phyloP scores from a whole-genome alignment of 192 early-diverging fungal species.

The Coemansia erecta region DNA sequence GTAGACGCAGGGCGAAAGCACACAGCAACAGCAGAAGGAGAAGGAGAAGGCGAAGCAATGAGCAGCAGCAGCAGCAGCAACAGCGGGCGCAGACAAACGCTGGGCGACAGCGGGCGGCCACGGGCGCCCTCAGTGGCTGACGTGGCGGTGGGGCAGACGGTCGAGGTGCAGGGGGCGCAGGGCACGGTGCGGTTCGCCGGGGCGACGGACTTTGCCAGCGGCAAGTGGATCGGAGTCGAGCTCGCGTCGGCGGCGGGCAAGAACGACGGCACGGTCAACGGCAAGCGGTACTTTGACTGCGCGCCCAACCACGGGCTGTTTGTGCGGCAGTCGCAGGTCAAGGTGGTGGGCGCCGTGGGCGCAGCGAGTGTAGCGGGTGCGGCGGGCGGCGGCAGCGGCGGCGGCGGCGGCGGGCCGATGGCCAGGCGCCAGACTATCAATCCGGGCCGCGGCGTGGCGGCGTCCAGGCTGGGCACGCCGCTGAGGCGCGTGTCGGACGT shows the following conservation, averaged over 20 bases:
- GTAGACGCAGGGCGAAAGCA: too few relatives aligned
- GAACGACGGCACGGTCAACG: constrained; percentile 75
- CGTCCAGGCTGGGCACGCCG: not conserved
- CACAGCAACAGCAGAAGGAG: too few relatives aligned
- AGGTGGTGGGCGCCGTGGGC: constrained; percentile 15
- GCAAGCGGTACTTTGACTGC: constrained; percentile 78
- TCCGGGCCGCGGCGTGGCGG: not conserved
- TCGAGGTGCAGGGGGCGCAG: constrained; percentile 55
- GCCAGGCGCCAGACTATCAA: not conserved
- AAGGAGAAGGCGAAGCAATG: too few relatives aligned
- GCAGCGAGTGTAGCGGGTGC: too few relatives aligned
- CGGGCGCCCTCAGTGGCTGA: constrained; percentile 20
- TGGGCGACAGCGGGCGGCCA: constrained; percentile 15
- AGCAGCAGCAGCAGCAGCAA: too few relatives aligned
- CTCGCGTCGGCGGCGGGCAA: constrained; percentile 72
- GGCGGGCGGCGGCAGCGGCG: too few relatives aligned
- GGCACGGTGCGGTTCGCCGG: constrained; percentile 84
- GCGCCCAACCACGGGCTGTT: constrained; percentile 70
- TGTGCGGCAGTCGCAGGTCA: constrained; percentile 67
- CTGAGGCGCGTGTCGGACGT: not conserved
- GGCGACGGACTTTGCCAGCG: constrained; percentile 75
- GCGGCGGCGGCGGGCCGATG: not conserved
- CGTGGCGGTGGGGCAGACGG: constrained; percentile 48
- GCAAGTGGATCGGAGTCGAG: constrained; percentile 90
- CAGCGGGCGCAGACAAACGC: constrained; percentile 26